Conservation (phyloP, 495 filamentous ascomycete species). For the Gamarada debralockiae region DNA sequence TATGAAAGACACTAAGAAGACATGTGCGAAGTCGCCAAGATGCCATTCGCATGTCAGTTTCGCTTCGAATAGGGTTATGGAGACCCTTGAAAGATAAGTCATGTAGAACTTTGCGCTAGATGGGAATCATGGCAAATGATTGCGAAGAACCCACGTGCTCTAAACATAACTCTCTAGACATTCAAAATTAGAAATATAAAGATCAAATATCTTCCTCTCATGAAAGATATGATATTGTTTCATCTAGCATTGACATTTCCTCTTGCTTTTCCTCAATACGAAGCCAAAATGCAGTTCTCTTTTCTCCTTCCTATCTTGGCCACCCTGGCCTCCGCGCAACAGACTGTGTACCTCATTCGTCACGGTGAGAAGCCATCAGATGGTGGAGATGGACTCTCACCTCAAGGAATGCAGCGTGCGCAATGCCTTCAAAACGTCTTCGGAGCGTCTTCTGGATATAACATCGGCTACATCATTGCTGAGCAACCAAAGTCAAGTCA, state of each 20-base stretch:
- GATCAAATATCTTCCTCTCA: too few relatives aligned
- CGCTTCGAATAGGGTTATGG: too few relatives aligned
- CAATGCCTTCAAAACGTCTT: conserved; percentile 50
- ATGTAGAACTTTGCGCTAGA: too few relatives aligned
- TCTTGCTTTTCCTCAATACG: too few relatives aligned
- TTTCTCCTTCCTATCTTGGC: conserved; percentile 1
- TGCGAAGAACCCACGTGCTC: too few relatives aligned
- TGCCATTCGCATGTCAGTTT: neutral
- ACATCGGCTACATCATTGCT: conserved; percentile 53
- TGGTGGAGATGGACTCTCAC: conserved; percentile 37
- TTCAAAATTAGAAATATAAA: too few relatives aligned
- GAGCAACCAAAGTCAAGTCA: conserved; percentile 41
- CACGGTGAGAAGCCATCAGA: conserved; percentile 53
- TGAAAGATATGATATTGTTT: too few relatives aligned
- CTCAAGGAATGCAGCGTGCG: conserved; percentile 43
- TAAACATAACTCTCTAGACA: too few relatives aligned
- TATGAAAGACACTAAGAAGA: neutral
- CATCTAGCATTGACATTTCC: too few relatives aligned
- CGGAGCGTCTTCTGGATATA: conserved; percentile 38
- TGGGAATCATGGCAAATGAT: too few relatives aligned
- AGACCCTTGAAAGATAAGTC: too few relatives aligned
- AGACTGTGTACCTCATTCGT: conserved; percentile 50
- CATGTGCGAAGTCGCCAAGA: conserved; percentile 5
- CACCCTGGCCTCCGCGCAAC: neutral
- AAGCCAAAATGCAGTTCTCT: conserved; percentile 7